These are phyloP conservation scores for Pelargonium myrrhifolium DNA, from an alignment of 441 rosid genomes.

Conservation along the genomic window DNA sequence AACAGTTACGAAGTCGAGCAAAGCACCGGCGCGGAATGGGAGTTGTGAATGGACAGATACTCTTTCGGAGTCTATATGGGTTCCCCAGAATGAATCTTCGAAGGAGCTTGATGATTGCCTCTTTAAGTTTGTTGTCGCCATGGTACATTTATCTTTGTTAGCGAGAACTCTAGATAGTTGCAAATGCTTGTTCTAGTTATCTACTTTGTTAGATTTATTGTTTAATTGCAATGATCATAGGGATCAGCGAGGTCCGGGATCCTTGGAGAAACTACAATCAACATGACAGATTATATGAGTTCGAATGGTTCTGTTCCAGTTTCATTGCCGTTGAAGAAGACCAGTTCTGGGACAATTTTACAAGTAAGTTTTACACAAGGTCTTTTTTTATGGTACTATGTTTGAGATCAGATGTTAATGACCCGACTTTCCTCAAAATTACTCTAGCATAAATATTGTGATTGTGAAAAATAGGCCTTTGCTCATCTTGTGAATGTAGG, in stretches of 20 bases:
- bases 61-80: slow-evolving; percentile 39
- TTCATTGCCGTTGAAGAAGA: slow-evolving; percentile 49
- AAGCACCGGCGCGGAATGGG: slow-evolving; percentile 37
- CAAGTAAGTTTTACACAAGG: slow-evolving; percentile 33
- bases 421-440: neutral
- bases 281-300: slow-evolving; percentile 35
- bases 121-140: slow-evolving; percentile 45
- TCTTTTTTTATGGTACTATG: too few species aligned
- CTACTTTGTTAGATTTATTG: neutral
- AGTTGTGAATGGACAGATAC: slow-evolving; percentile 54
- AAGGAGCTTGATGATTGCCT: slow-evolving; percentile 34
- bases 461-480: neutral
- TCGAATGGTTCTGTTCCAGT: slow-evolving; percentile 29
- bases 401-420: too few species aligned
- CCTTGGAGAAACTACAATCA: slow-evolving; percentile 50
- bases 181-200: neutral
- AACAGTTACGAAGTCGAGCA: slow-evolving; percentile 41
- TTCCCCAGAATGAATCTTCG: slow-evolving; percentile 30
- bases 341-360: slow-evolving; percentile 41
- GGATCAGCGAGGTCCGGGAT: slow-evolving; percentile 53
- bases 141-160: slow-evolving; percentile 23
- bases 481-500: neutral
- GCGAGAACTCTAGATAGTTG: neutral
- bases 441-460: neutral
- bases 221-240: slow-evolving; percentile 21